A percentile compares a stretch with the other conserved stretches of the same genome.
phyloP scores from a whole-genome alignment of 331 rosid species.

The Telfairia occidentalis region DNA sequence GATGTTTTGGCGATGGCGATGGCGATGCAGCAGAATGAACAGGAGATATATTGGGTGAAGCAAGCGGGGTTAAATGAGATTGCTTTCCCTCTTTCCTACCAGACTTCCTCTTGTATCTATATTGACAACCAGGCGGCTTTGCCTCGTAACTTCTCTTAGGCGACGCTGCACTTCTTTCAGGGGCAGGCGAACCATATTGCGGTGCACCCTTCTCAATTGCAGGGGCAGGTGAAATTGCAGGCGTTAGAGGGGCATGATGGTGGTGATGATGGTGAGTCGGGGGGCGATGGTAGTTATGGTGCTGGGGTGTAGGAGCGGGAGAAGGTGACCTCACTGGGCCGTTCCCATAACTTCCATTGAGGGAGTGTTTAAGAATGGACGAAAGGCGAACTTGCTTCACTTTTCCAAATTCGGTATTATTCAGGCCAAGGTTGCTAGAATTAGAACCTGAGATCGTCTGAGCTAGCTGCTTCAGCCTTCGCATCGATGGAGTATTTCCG shows the following conservation, averaged over 20 bases:
- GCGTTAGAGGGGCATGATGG: conserved; percentile 22
- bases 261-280: conserved; percentile 49
- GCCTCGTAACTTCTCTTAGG: conserved; percentile 37
- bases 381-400: conserved; percentile 91
- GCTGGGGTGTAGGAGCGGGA: conserved; percentile 49
- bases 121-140: conserved; percentile 47
- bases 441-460: conserved; percentile 70
- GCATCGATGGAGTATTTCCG: conserved; percentile 51
- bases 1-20: conserved; percentile 25
- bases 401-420: conserved; percentile 69
- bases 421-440: conserved; percentile 72
- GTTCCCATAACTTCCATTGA: conserved; percentile 41
- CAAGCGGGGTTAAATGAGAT: conserved; percentile 31
- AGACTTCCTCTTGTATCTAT: conserved; percentile 33
- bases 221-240: conserved; percentile 29
- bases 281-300: conserved; percentile 40
- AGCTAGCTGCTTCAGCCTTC: conserved; percentile 68
- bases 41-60: conserved; percentile 36
- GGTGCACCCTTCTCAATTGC: conserved; percentile 16
- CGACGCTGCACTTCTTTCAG: conserved; percentile 33
- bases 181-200: conserved; percentile 33
- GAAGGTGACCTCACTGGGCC: conserved; percentile 48
- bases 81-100: conserved; percentile 27
- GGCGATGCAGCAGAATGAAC: conserved; percentile 24
- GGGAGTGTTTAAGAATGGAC: conserved; percentile 54